Base-by-base conservation (phyloP, 164 flowering plant genomes). In the Annona cherimola region DNA sequence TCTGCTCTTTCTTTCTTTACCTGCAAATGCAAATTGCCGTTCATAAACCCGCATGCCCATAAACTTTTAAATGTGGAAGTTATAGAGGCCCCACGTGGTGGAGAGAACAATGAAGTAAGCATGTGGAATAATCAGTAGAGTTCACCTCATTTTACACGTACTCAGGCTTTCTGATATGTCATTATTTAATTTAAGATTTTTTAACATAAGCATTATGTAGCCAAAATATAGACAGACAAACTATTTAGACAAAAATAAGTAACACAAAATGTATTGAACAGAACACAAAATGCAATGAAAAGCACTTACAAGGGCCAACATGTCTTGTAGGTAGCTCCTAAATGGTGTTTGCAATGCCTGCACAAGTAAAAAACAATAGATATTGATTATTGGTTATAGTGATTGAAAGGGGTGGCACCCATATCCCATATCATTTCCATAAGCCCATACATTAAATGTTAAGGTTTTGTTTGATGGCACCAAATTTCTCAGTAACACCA, bases 341-440 rank as follows among this genome's bases (percentile, higher is more conserved):
- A 94, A 94, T 70, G 98, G 98, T 55, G 98, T 94, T 80, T 94
- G 98, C 94, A 76, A 74, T n/a, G 90, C 93, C 98, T 93, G 86
- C 45, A 59, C 63, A 75, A 42, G 43, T 20, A 42, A 1, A 59
- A 6, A 35, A 45, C 26, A 46, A 68, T 6, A 26, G 14, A 50
- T 50, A 16, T 45, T 20, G 46, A 26, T 20, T 6, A 42, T 19
- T 0, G 20, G 45, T 55, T 26, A 19, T 4, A 3, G 39, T 66
- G 19, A 55, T 46, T 18, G 44, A 67, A 14, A 40, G 12, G 14
- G 57, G 14, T 50, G 9, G 57, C 11, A 50, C 0, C 35, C 35
- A 26, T 26, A 26, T 26, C 35, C 35, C 35, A 26, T 26, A 26
- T 26, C 35, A 26, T 26, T 26, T 26, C 35, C 35, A 26, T 26